Base-by-base conservation (phyloP, 441 rosid species). In the Omphalea diandra region DNA sequence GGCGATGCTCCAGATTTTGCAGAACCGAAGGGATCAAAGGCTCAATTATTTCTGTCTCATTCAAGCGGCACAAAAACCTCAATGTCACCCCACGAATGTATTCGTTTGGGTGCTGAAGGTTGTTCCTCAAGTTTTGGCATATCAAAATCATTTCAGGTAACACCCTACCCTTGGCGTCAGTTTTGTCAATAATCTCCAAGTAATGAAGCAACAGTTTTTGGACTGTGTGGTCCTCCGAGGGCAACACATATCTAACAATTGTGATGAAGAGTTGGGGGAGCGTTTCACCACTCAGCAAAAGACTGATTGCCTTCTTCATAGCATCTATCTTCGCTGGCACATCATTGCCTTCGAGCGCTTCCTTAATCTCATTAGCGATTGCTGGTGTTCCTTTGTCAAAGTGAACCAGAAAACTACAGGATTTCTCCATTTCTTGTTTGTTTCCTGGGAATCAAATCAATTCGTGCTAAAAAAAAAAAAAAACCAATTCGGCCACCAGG, bases 41-140 rank as follows among this genome's bases (percentile, higher is more conserved):
- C 82, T 91, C 97, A 41, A 91, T 77, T 46, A 91, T 83, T 74
- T 91, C 97, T 11, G 85, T 79, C 82, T 89, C 91, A 24, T 79
- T 85, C 74, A 91, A 60, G 7, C 94, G 93, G 78, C 91, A 85
- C 38, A 91, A 86, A 75, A 91, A 91, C 76, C 97, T 77, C 75
- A 89, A 76, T 17, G 93, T 91, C 59, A 89, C 89, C 35, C 97
- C 97, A 60, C 93, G 91, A 41, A 91, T 87, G 75, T 91, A 89
- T 79, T 89, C 97, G 70, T 91, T 91, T 0, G 96, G 92, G 67
- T 87, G 93, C 82, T 89, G 96, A 77, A 91, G 97, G 80, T 91
- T 85, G 84, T 91, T 91, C 79, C 90, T 80, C 73, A 90, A 77
- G 70, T 87, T 86, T 75, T 90, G 94, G 83, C 93, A 88, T 36